Conservation (phyloP, 1,284 basidiomycete genomes). For the Hemileia vastatrix region DNA sequence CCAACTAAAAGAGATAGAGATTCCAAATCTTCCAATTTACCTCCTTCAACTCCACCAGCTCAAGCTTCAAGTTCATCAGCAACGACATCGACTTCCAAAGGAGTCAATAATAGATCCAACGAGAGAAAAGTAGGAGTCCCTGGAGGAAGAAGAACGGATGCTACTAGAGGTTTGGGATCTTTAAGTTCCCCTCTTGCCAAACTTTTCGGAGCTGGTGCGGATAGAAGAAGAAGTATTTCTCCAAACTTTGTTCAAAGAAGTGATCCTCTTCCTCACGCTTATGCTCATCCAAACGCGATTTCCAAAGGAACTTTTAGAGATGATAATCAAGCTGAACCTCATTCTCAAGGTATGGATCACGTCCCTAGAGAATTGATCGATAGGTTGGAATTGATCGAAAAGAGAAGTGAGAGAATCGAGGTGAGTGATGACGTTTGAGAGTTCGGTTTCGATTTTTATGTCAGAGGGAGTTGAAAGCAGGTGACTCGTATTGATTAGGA, state of each 20-base stretch:
- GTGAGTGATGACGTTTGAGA: not conserved
- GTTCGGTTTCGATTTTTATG: not conserved
- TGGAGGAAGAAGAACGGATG: conserved; percentile 6
- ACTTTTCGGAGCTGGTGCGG: conserved; percentile 25
- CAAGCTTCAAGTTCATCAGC: not conserved
- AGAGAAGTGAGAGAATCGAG: conserved; percentile 28
- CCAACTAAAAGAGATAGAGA: not conserved
- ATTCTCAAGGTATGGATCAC: conserved; percentile 18
- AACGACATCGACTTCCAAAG: not conserved
- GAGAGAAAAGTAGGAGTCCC: not conserved
- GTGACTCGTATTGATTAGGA: too few species aligned
- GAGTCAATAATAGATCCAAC: not conserved
- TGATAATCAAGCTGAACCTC: conserved; percentile 19
- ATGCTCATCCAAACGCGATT: conserved; percentile 8
- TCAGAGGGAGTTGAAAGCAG: not conserved
- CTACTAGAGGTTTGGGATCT: conserved; percentile 27
- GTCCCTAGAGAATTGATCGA: not conserved
- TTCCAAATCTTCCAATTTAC: not conserved
- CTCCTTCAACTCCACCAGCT: not conserved
- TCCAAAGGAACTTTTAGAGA: not conserved
- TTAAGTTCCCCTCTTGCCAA: conserved; percentile 28
- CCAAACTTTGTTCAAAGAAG: conserved; percentile 8
- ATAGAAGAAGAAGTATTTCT: not conserved
- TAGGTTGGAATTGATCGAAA: conserved; percentile 27
- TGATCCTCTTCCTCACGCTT: not conserved